Conservation (phyloP, 345 rosid species). For the Melastoma malabathricum region DNA sequence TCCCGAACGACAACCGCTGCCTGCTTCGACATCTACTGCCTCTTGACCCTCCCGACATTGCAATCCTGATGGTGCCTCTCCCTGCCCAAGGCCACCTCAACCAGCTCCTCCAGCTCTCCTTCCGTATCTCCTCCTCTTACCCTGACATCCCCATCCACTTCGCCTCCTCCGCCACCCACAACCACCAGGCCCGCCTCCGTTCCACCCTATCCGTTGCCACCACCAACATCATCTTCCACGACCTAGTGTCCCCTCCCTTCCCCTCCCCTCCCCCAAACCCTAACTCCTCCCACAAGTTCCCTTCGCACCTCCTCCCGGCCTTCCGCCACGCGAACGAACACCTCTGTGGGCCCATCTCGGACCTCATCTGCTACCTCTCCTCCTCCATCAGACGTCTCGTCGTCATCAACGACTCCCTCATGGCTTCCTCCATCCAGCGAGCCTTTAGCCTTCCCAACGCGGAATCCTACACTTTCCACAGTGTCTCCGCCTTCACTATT, state of each 20-base stretch:
- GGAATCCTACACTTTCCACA: slow-evolving; percentile 7
- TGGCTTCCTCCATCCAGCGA: slow-evolving; percentile 12
- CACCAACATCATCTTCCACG: slow-evolving; percentile 8
- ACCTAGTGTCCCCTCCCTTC: slow-evolving; percentile 12
- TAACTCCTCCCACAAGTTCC: slow-evolving; percentile 9
- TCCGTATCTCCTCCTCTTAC: slow-evolving; percentile 8
- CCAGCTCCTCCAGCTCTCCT: slow-evolving; percentile 13
- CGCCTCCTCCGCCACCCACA: slow-evolving; percentile 6
- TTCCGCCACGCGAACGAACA: background rate
- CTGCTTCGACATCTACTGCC: too few species aligned
- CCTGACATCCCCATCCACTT: slow-evolving; percentile 13
- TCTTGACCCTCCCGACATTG: too few species aligned
- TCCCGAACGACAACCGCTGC: too few species aligned
- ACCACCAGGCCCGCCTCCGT: slow-evolving; percentile 8
- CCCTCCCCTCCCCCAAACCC: slow-evolving; percentile 12
- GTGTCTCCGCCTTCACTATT: slow-evolving; percentile 7
- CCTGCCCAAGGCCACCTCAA: slow-evolving; percentile 17
- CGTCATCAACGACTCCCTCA: slow-evolving; percentile 9
- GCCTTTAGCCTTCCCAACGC: slow-evolving; percentile 1
- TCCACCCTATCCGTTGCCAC: background rate
- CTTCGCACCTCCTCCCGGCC: slow-evolving; percentile 6
- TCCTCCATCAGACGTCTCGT: background rate
- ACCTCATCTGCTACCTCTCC: slow-evolving; percentile 3
- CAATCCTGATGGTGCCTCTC: slow-evolving; percentile 11
- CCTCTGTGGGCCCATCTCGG: slow-evolving; percentile 9